A percentile compares a stretch with the other conserved stretches of the same genome.
Conservation (phyloP, 2,329 filamentous ascomycete species). For the Xylariaceae sp. region DNA sequence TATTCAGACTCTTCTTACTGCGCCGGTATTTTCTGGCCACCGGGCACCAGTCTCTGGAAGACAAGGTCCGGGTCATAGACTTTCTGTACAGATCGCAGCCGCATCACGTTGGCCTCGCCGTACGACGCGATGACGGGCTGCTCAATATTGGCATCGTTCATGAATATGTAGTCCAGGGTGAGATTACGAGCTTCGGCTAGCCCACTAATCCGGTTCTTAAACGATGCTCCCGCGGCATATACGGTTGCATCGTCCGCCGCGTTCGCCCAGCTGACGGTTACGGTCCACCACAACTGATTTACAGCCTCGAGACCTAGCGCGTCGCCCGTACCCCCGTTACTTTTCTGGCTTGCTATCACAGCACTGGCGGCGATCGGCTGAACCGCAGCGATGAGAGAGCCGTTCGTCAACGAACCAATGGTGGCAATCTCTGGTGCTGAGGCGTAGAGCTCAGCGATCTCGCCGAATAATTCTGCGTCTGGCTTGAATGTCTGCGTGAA, state of each 20-base stretch:
- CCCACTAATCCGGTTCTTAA: conserved; percentile 1
- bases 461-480: neutral
- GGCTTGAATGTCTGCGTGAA: conserved; percentile 6
- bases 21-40: conserved; percentile 8
- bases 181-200: neutral
- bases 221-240: conserved; percentile 1
- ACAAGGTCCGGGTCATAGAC: conserved; percentile 9
- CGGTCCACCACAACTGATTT: conserved; percentile 10
- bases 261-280: conserved; percentile 7
- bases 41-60: conserved; percentile 10
- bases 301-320: conserved; percentile 8
- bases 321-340: conserved; percentile 6
- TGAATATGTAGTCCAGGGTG: conserved; percentile 7
- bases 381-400: conserved; percentile 4
- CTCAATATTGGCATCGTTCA: conserved; percentile 13
- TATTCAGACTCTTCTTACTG: neutral
- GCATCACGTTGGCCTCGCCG: conserved; percentile 2
- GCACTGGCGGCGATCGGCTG: conserved; percentile 7
- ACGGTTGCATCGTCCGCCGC: conserved; percentile 7
- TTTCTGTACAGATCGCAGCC: conserved; percentile 2
- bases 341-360: neutral
- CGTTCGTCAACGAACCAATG: neutral
- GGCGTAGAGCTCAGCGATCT: conserved; percentile 1
- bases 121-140: conserved; percentile 12
- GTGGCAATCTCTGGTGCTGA: conserved; percentile 4